A percentile compares a stretch with the other conserved stretches of the same genome.
Conservation (phyloP, 306 rosid species). For the Gastrolobium bilobum region DNA sequence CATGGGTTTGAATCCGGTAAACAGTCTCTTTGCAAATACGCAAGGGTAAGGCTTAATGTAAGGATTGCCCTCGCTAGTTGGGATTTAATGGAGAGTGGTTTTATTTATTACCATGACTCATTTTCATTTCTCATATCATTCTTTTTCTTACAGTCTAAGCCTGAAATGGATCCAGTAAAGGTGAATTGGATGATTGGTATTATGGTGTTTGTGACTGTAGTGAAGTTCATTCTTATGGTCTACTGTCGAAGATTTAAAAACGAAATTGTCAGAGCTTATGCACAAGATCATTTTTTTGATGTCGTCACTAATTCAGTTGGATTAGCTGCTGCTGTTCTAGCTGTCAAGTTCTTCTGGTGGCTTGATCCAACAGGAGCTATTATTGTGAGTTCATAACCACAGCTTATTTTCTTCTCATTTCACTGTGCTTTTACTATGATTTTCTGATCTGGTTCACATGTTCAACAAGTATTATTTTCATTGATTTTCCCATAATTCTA, state of each 20-base stretch:
- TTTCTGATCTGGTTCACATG: slow-evolving; percentile 1
- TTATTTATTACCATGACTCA: neutral
- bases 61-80: too few species aligned
- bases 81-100: too few species aligned
- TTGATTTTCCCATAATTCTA: neutral
- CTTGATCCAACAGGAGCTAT: slow-evolving; percentile 88
- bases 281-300: slow-evolving; percentile 83
- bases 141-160: slow-evolving; percentile 48
- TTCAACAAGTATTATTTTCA: slow-evolving; percentile 8
- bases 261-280: slow-evolving; percentile 79
- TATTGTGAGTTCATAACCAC: slow-evolving; percentile 63
- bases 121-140: neutral
- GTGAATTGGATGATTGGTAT: slow-evolving; percentile 76
- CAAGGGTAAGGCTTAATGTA: too few species aligned
- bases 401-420: slow-evolving; percentile 5
- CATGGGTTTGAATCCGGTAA: too few species aligned
- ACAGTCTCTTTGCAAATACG: too few species aligned
- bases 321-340: slow-evolving; percentile 80
- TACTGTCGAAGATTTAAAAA: slow-evolving; percentile 78
- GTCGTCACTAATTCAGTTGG: slow-evolving; percentile 88
- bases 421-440: neutral
- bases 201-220: slow-evolving; percentile 74
- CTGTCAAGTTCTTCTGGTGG: slow-evolving; percentile 73
- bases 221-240: slow-evolving; percentile 81
- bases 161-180: slow-evolving; percentile 48